A percentile compares a stretch with the other conserved stretches of the same genome.
phyloP scores from a whole-genome alignment of 768 basidiomycete genomes.

The Xerocomus brunneocitrinus region DNA sequence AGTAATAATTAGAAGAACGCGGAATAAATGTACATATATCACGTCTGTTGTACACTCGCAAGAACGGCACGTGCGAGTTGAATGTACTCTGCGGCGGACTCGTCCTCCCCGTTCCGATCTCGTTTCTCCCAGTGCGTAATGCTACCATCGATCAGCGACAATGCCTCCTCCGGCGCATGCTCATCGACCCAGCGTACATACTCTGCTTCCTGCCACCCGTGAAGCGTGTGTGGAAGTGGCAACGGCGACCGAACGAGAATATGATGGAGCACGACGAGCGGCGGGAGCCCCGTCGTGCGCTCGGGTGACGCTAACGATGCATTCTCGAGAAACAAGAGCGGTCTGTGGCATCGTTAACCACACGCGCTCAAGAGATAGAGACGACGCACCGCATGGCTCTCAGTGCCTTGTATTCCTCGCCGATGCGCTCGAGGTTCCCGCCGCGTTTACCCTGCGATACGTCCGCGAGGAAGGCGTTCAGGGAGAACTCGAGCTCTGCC shows the following conservation, averaged over 20 bases:
- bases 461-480: slow-evolving; percentile 73
- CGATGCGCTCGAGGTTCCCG: slow-evolving; percentile 66
- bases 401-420: slow-evolving; percentile 82
- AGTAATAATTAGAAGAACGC: not conserved
- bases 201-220: slow-evolving; percentile 94
- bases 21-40: slow-evolving; percentile 4
- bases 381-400: slow-evolving; percentile 75
- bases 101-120: slow-evolving; percentile 51
- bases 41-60: slow-evolving; percentile 31
- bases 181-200: slow-evolving; percentile 97
- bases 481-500: slow-evolving; percentile 91
- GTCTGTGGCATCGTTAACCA: slow-evolving; percentile 42
- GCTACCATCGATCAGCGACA: slow-evolving; percentile 75
- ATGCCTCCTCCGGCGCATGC: slow-evolving; percentile 76
- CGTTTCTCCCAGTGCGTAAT: slow-evolving; percentile 76
- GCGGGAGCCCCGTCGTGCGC: slow-evolving; percentile 73
- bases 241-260: slow-evolving; percentile 86
- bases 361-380: not conserved
- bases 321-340: slow-evolving; percentile 86
- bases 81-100: slow-evolving; percentile 56
- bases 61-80: slow-evolving; percentile 66
- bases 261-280: slow-evolving; percentile 86
- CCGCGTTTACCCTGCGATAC: slow-evolving; percentile 54
- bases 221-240: slow-evolving; percentile 80
- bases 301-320: slow-evolving; percentile 56